phyloP scores from a whole-genome alignment of 306 rosid genomes.

The Hippophae rhamnoides region DNA sequence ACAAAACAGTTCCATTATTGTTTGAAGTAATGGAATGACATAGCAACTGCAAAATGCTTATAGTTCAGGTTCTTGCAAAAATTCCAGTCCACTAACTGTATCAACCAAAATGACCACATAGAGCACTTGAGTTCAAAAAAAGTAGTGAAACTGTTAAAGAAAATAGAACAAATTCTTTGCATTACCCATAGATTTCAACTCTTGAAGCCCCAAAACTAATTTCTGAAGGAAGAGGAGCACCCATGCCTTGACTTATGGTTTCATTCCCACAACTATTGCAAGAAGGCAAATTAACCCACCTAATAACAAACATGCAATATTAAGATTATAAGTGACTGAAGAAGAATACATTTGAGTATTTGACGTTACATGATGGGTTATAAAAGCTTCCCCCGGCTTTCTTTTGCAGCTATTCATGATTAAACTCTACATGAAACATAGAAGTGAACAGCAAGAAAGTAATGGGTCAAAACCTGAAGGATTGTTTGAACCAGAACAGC shows the following conservation, averaged over 20 bases:
- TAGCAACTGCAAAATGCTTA: too few species aligned
- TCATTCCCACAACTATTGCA: slow-evolving; percentile 61
- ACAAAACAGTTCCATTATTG: background rate
- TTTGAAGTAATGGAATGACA: too few species aligned
- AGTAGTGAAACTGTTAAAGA: slow-evolving; percentile 6
- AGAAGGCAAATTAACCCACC: slow-evolving; percentile 80
- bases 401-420: background rate
- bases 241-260: slow-evolving; percentile 42
- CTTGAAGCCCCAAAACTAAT: slow-evolving; percentile 45
- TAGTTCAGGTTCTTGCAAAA: too few species aligned
- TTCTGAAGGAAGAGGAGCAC: slow-evolving; percentile 57
- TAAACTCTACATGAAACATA: slow-evolving; percentile 2
- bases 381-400: too few species aligned
- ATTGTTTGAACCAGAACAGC: slow-evolving; percentile 89
- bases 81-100: too few species aligned
- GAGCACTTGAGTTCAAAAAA: background rate
- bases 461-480: slow-evolving; percentile 59
- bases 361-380: too few species aligned
- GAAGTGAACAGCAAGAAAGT: slow-evolving; percentile 8
- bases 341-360: background rate
- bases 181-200: slow-evolving; percentile 68
- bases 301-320: slow-evolving; percentile 16
- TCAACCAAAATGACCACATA: background rate
- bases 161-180: slow-evolving; percentile 12
- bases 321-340: slow-evolving; percentile 1